Evolutionary conservation across 257 asterid genomes (phyloP), one percentile per base, ranked within the genome.

Genomic region (Penstemon barbatus): DNA sequence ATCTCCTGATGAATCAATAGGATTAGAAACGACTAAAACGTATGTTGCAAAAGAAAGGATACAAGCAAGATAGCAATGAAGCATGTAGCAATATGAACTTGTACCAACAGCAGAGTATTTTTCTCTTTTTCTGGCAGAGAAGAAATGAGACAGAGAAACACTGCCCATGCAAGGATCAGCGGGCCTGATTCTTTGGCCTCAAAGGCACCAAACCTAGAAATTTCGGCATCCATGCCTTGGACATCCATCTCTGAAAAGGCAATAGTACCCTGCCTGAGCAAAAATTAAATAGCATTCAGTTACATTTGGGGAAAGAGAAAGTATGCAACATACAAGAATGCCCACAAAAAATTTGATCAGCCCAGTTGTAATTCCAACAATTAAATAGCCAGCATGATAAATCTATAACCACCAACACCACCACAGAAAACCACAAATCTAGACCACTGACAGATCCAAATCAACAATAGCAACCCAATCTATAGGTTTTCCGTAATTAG

Each of bases 111-210:
- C 67, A 75, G 66, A 74, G 59, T 74, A 68, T 74, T 84, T 74
- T 80, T 85, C 78, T 87, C 95, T 81, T 79, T 86, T 46, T 71
- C 91, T 43, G 99, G 96, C 71, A 93, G 97, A 67, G 96, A 84
- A 57, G 88, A 87, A 69, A 88, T 68, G 61, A 93, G 96, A 82
- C 96, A 87, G 68, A 90, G 92, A 81, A 93, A 90, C 57, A 86
- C 90, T 15, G 97, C 97, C 99, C 99, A 93, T 59, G 97, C 88
- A 55, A 90, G 95, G 75, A 90, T 77, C 78, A 93, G 74, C 40
- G 92, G 97, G 36, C 99, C 99, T 7, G 83, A 82, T 82, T 90
- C 97, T 78, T 81, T 90, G 56, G 80, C 84, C 72, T 88, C 87
- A 59, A 84, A 77, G 59, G 79, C 79, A 81, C 81, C 80, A 57